Evolutionary conservation across 140 eudicot genomes (phyloP), one percentile per base, ranked within the genome.

Genomic region (Erigeron philadelphicus): DNA sequence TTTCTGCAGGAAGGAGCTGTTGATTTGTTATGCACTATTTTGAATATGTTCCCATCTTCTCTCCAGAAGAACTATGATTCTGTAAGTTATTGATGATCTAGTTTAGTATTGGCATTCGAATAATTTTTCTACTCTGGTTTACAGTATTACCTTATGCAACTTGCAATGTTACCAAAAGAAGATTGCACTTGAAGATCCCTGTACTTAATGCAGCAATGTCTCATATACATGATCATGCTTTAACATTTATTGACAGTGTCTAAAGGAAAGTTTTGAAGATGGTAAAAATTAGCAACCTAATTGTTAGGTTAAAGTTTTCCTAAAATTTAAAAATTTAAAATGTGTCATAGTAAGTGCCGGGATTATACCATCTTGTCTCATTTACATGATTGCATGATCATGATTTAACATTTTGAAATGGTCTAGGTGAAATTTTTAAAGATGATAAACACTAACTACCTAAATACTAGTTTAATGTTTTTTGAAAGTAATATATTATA

Each of bases 1-100:
- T 54, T 42, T 75, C 52, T 61, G 76, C 87, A 93, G 99, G 97
- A 87, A 66, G 97, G 76, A 75, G 95, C 95, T 42, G 72, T 83
- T 71, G 46, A 55, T 66, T 77, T 89, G 78, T 58, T 93, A 45
- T 81, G 77, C 87, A 81, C 88, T 59, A 61, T 93, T 69, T 71
- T 82, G 62, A 76, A 61, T 72, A 60, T 54, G 59, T 93, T 85
- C 63, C 99, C 97, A 54, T 76, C 86, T 75, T 80, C 99, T 66
- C 73, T 89, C 59, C 85, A 81, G 62, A 90, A 88, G 57, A 81
- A 81, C 74, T 79, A 78, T 73, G 94, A 93, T 19, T 81, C 80
- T 71, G 99, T 93, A 85, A 84, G 97, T 69, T 61, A 16, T 43
- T 21, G 50, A 76, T 35, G 52, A 75, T 75, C 68, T 25, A 66